A percentile compares a stretch with the other conserved stretches of the same genome.
Conservation (phyloP, 305 asterid species). For the Fraxinus sp. region DNA sequence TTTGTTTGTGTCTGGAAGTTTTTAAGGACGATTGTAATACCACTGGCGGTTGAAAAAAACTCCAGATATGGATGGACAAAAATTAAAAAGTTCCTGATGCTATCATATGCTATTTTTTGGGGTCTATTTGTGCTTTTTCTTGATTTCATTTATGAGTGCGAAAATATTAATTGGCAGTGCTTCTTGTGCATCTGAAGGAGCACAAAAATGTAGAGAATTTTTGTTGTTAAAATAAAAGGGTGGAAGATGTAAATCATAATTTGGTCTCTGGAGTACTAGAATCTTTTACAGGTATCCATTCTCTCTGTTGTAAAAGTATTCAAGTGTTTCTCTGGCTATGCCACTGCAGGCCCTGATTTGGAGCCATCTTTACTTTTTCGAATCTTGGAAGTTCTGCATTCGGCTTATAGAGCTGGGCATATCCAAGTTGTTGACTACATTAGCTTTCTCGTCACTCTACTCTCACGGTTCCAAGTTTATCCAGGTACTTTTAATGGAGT, state of each 20-base stretch:
- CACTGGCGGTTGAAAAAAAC: background rate
- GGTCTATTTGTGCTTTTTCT: background rate
- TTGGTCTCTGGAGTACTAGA: background rate
- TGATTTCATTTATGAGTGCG: background rate
- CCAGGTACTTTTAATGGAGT: slow-evolving; percentile 54
- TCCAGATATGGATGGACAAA: background rate
- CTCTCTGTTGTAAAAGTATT: background rate
- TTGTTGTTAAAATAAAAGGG: background rate
- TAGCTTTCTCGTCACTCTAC: slow-evolving; percentile 77
- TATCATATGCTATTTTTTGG: background rate
- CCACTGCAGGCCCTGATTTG: slow-evolving; percentile 57
- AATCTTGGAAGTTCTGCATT: slow-evolving; percentile 70
- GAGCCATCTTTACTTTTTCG: slow-evolving; percentile 53
- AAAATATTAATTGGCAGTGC: background rate
- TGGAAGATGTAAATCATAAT: background rate
- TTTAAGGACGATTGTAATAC: background rate
- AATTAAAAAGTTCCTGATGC: background rate
- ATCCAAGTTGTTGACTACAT: slow-evolving; percentile 68
- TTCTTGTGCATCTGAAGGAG: slow-evolving; percentile 12
- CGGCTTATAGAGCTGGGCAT: slow-evolving; percentile 75
- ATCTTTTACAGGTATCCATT: background rate
- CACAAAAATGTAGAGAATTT: background rate
- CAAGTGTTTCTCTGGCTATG: slow-evolving; percentile 16
- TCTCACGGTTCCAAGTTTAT: slow-evolving; percentile 63
- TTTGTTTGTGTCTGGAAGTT: background rate